These are phyloP conservation scores for Sodiomyces alkalinus DNA, from an alignment of 2,329 filamentous ascomycete genomes.

Conservation along the genomic window DNA sequence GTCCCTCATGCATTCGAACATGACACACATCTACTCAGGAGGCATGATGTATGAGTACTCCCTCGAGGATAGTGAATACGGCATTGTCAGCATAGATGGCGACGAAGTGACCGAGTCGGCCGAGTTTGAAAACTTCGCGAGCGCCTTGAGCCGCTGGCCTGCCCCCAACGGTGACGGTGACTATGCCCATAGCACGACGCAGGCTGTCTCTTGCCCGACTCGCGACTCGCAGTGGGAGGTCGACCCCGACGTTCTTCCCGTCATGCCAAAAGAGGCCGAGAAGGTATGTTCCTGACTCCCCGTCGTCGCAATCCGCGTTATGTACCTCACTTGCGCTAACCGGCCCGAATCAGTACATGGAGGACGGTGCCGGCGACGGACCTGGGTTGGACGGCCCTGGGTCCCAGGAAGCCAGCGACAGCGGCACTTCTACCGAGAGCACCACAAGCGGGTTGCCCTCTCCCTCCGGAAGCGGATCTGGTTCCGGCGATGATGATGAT, in stretches of 20 bases:
- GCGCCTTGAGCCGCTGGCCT: conserved; percentile 31
- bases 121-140: conserved; percentile 46
- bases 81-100: conserved; percentile 54
- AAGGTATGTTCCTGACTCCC: too few relatives aligned
- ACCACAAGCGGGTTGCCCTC: conserved; percentile 22
- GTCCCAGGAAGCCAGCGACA: conserved; percentile 34
- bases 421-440: conserved; percentile 29
- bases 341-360: conserved; percentile 35
- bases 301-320: background rate
- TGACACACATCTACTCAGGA: conserved; percentile 86
- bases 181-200: conserved; percentile 26
- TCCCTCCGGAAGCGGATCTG: conserved; percentile 17
- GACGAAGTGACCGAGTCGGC: conserved; percentile 36
- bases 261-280: conserved; percentile 32
- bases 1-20: conserved; percentile 66
- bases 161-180: conserved; percentile 35
- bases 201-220: conserved; percentile 32
- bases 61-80: conserved; percentile 62
- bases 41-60: conserved; percentile 95
- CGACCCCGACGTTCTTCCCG: conserved; percentile 31
- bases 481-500: conserved; percentile 8
- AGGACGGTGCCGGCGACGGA: conserved; percentile 34
- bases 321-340: background rate
- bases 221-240: conserved; percentile 34
- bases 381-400: conserved; percentile 36